Base-by-base conservation (phyloP, 352 stramenopile species). In the Pythium guiyangense region DNA sequence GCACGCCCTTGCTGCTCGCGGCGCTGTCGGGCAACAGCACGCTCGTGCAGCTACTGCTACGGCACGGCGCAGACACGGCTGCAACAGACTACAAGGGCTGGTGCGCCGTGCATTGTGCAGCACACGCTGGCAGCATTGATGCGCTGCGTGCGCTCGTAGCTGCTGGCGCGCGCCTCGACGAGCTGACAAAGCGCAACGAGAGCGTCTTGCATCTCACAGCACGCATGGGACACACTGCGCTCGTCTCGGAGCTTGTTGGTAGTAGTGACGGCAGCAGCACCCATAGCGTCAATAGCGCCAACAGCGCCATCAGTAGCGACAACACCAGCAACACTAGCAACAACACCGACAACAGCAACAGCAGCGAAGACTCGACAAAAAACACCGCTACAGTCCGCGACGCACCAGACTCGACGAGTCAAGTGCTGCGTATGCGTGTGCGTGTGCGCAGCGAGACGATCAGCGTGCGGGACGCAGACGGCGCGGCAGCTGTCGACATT, bases 1-100 rank as follows among this genome's bases (percentile, higher is more conserved):
- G 82, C 29, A 78, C 66, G 12, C 73, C 82, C 49, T 66, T 92
- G 46, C 76, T 90, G 35, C 88, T 92, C 47, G 77, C 79, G 1
- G 73, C 77, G 49, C 61, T 88, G 25, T 67, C 70, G 3, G 68
- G 61, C 26, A 77, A 69, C 1, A 48, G 60, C 1, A 63, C 52
- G 26, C 69, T 68, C 1, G 68, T 88, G 35, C 52, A 55, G 2
- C 43, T 77, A 37, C 68, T 92, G 45, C 49, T 86, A 3, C 58
- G 44, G 2, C 57, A 77, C 39, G 63, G 76, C 18, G 77, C 67
- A 1, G 62, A 84, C 35, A 54, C 84, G 6, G 39, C 67, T 20
- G 71, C 64, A 0, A 47, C 54, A 26, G 82, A 92, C 58, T 87
- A 89, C 60, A 70, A 73, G 12, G 82, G 75, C 14, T 85, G 78